Conservation (phyloP, 306 rosid genomes). For the Acacia crassicarpa region DNA sequence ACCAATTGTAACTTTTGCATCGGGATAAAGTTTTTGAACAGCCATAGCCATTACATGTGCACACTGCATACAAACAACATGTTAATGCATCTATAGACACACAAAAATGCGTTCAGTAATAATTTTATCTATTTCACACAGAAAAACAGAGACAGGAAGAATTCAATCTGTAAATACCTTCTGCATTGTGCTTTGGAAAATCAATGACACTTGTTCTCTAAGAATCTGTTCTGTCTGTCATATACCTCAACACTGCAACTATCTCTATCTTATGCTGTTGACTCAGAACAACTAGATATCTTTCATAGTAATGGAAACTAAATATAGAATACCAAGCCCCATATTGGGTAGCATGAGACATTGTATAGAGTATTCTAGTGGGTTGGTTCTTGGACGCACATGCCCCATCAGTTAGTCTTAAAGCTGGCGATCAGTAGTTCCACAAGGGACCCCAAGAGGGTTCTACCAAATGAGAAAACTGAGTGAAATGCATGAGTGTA, state of each 20-base stretch:
- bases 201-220: background rate
- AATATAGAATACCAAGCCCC: background rate
- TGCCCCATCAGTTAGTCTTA: background rate
- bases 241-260: background rate
- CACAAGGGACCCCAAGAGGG: background rate
- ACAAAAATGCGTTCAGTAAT: background rate
- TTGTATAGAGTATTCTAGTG: background rate
- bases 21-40: conserved; percentile 87
- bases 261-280: background rate
- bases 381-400: background rate
- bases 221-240: background rate
- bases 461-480: background rate
- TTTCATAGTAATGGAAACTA: background rate
- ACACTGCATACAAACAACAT: conserved; percentile 51
- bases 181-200: background rate
- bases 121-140: background rate
- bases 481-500: background rate
- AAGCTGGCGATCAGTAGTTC: background rate
- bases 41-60: conserved; percentile 99
- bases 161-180: background rate
- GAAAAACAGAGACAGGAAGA: background rate
- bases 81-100: conserved; percentile 25
- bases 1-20: conserved; percentile 96
- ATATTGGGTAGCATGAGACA: background rate
- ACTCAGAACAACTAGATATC: background rate